Base-by-base conservation (phyloP, 768 basidiomycete genomes). In the Cubamyces sp. region DNA sequence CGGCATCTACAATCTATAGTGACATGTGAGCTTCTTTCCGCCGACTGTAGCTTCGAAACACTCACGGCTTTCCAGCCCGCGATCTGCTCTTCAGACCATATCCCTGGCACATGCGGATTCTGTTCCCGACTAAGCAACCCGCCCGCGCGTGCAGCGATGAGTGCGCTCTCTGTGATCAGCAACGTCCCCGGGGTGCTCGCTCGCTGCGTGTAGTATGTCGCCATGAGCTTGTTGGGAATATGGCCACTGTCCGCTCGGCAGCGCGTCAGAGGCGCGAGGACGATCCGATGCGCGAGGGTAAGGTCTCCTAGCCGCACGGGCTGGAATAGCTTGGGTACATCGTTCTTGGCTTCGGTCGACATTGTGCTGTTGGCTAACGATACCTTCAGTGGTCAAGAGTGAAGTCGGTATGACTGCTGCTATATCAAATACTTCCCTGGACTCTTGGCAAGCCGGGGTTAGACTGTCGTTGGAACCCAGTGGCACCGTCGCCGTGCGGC, bases 1-100 rank as follows among this genome's bases (percentile, higher is more conserved):
- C 85, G 0, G 77, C 81, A 6, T 81, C 78, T 16, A 80, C 81
- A 15, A 91, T 71, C 83, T 84, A 40, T 9, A 11, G 7, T 34
- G 11, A 28, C 16, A 1, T 16, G 2, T 18, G n/a, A 37, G 30
- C 19, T 18, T 14, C 28, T 21, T 3, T 3, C 5, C 37, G 1
- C 19, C 18, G 19, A 46, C 4, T 34, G 9, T 6, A n/a, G 5
- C 34, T 34, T 34, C 9, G 9, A 6, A 34, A 9, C 4, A 34
- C 34, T 23, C 25, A 61, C 51, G 30, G 19, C 23, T 21, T 61
- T 49, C 51, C 60, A 55, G 3, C 26, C 53, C n/a, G 34, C 12
- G 5, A 52, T 23, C 47, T 54, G 54, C 28, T 61, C 52, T 3
- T 46, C 51, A 19, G 30, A 37, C 45, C 59, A 60, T 19, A 57